These are phyloP conservation scores for Cyanidioschyzon merolae DNA, from an alignment of 23 red algal species.

Conservation along the genomic window DNA sequence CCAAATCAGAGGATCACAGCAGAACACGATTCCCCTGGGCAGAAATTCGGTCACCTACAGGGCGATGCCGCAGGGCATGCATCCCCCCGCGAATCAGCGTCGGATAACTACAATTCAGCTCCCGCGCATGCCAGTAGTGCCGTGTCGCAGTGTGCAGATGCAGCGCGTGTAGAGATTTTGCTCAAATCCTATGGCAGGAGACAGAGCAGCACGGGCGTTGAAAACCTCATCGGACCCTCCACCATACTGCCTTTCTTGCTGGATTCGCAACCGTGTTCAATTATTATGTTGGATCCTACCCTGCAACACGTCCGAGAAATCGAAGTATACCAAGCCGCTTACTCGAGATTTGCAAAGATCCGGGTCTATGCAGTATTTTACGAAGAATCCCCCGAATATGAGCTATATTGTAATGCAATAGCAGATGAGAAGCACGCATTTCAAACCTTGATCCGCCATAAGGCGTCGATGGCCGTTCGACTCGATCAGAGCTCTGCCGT, in stretches of 20 bases:
- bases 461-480: conserved; percentile 61
- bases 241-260: neutral
- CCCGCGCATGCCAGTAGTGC: too few relatives aligned
- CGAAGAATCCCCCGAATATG: conserved; percentile 56
- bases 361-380: conserved; percentile 70
- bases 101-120: too few relatives aligned
- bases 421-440: conserved; percentile 49
- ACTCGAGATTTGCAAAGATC: conserved; percentile 29
- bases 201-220: neutral
- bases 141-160: too few relatives aligned
- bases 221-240: neutral
- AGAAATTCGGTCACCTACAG: too few relatives aligned
- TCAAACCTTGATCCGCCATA: conserved; percentile 79
- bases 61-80: too few relatives aligned
- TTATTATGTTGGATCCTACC: conserved; percentile 75
- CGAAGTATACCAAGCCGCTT: conserved; percentile 53
- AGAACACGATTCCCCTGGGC: too few relatives aligned
- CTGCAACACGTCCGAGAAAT: conserved; percentile 54
- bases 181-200: neutral
- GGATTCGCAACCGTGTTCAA: conserved; percentile 51
- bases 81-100: too few relatives aligned
- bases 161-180: neutral
- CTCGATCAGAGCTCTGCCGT: conserved; percentile 61
- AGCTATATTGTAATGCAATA: conserved; percentile 37
- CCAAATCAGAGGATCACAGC: too few relatives aligned